Evolutionary conservation across 176 grass and related monocot genomes (phyloP), one percentile per base, ranked within the genome.

Genomic region (Pontederia paniculata): DNA sequence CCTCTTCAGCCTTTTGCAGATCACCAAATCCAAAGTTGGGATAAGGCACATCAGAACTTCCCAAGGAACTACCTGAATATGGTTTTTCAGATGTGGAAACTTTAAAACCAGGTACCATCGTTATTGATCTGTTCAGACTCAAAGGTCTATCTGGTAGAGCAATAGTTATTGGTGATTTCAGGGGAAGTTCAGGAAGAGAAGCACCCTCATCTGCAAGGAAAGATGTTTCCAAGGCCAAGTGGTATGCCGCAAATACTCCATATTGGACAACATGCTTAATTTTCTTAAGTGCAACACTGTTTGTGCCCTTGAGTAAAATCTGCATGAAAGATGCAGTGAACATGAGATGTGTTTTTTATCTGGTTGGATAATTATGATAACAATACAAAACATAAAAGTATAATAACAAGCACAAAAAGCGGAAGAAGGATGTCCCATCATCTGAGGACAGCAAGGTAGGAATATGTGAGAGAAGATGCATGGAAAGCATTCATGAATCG

Each of bases 151-250:
- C 87, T 42, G 93, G 93, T 54, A 98, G 77, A 59, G 85, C 77
- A 52, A 98, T 83, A 66, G 82, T 89, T 70, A 98, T 71, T 53
- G 93, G 93, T 45, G 93, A 76, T 61, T 81, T 88, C 12, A 95
- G 77, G 21, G 80, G 77, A 62, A 98, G 72, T 77, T 98, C 93
- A 67, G 93, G 93, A 74, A 98, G 86, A 63, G 93, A 91, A 45
- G 93, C 93, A 51, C 93, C 86, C 77, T 98, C 93, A 74, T 98
- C 93, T 23, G 88, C 93, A 74, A 98, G 93, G 67, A 98, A 98
- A 77, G 83, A 98, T 46, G 93, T 98, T 77, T 98, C 93, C 18
- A 97, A 77, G 23, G 93, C 93, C 68, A 97, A 76, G 80, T 97
- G 86, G 76, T 97, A 97, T n/a, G 93, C 93, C 65, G 93, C 93